Percentiles rank a stretch among this genome's conserved stretches.
Conservation (phyloP, 495 filamentous ascomycete genomes). For the Parathielavia appendiculata region DNA sequence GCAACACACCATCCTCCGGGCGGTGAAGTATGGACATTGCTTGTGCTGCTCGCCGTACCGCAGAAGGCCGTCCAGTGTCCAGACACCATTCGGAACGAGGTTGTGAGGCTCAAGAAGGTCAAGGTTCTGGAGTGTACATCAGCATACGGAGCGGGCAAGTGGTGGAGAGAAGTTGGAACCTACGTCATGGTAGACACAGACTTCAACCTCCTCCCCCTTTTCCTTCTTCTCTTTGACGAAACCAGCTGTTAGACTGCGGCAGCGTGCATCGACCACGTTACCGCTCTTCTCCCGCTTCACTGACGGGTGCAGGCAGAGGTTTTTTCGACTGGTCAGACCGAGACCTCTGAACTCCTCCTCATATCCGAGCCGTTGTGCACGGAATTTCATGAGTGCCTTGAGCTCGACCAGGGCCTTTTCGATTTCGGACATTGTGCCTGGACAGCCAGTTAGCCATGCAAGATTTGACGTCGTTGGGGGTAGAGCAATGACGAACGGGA, state of each 20-base stretch:
- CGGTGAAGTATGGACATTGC: conserved; percentile 96
- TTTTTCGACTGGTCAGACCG: conserved; percentile 93
- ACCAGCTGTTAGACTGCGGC: conserved; percentile 89
- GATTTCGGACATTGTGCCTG: conserved; percentile 81
- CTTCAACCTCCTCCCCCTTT: conserved; percentile 84
- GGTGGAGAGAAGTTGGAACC: conserved; percentile 14
- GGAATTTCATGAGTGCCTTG: conserved; percentile 89
- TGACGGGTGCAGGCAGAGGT: conserved; percentile 90
- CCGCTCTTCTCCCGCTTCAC: conserved; percentile 96
- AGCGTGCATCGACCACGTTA: conserved; percentile 85
- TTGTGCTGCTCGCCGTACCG: conserved; percentile 91
- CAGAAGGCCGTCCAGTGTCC: conserved; percentile 85
- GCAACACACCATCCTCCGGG: conserved; percentile 77
- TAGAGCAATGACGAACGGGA: conserved; percentile 56
- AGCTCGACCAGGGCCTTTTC: conserved; percentile 95
- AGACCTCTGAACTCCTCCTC: conserved; percentile 91
- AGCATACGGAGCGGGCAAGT: conserved; percentile 1
- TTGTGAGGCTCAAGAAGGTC: conserved; percentile 93
- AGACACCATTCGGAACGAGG: conserved; percentile 86
- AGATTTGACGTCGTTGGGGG: neutral
- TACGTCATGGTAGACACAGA: conserved; percentile 93
- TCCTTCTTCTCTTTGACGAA: conserved; percentile 98
- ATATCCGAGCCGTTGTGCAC: conserved; percentile 74
- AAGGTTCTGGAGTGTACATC: conserved; percentile 59
- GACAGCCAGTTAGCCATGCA: neutral